Conservation (phyloP, 2,329 filamentous ascomycete genomes). For the Tolypocladium pustulatum region DNA sequence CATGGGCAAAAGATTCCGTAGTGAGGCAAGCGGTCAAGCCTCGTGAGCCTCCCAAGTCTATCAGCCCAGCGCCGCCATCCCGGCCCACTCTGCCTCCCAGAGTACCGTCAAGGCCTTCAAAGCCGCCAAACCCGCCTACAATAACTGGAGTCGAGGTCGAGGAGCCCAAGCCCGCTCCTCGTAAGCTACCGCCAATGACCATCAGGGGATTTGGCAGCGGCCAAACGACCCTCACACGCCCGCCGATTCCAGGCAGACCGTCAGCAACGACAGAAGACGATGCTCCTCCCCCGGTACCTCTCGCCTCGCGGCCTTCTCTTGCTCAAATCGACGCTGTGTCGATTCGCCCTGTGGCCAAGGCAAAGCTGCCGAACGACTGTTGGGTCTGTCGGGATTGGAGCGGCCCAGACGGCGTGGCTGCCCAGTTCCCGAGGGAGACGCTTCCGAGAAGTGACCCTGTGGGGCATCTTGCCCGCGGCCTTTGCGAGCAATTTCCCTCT, state of each 20-base stretch:
- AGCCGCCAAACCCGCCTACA: constrained; percentile 11
- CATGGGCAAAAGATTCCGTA: constrained; percentile 3
- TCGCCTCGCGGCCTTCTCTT: constrained; percentile 39
- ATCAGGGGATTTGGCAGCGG: constrained; percentile 13
- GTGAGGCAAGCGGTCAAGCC: constrained; percentile 3
- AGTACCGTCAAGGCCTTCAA: constrained; percentile 38
- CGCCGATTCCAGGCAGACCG: constrained; percentile 3
- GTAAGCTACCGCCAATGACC: constrained; percentile 3
- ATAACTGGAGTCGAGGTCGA: background rate
- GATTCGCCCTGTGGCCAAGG: constrained; percentile 16
- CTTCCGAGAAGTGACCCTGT: constrained; percentile 58
- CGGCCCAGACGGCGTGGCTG: constrained; percentile 65
- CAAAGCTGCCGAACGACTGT: constrained; percentile 38
- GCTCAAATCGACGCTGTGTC: constrained; percentile 38
- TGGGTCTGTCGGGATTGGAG: constrained; percentile 84
- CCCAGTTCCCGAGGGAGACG: constrained; percentile 61
- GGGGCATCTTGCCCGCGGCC: constrained; percentile 63
- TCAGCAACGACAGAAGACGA: constrained; percentile 12
- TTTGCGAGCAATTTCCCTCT: constrained; percentile 72
- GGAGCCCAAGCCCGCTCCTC: constrained; percentile 2
- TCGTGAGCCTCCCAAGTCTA: constrained; percentile 12
- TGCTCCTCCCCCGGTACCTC: constrained; percentile 40
- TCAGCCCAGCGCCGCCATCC: constrained; percentile 13
- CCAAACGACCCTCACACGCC: constrained; percentile 1
- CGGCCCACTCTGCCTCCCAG: constrained; percentile 37